These are phyloP conservation scores for Eimeria acervulina DNA, from an alignment of 169 alveolate species.

Conservation along the genomic window DNA sequence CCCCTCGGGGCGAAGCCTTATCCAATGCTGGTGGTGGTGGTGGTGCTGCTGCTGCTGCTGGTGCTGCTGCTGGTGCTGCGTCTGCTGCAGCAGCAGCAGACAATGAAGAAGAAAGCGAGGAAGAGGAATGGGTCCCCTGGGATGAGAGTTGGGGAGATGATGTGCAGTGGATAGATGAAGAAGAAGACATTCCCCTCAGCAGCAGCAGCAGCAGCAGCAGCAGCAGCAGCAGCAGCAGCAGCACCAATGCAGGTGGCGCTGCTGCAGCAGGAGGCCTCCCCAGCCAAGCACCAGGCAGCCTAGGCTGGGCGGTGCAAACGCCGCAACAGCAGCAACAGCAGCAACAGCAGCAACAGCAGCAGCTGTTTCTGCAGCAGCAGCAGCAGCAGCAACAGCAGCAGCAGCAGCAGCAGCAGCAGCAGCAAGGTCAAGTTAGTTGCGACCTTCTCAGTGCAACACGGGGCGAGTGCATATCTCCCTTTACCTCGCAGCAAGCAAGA, in stretches of 20 bases:
- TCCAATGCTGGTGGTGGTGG: not conserved
- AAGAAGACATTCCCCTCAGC: not conserved
- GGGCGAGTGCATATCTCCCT: slow-evolving; percentile 54
- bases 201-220: slow-evolving; percentile 11
- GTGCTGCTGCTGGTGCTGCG: not conserved
- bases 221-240: slow-evolving; percentile 10
- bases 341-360: slow-evolving; percentile 21
- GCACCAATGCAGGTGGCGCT: not conserved
- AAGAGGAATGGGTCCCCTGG: slow-evolving; percentile 45
- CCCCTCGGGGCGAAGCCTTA: slow-evolving; percentile 1
- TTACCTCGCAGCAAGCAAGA: slow-evolving; percentile 11
- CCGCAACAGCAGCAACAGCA: slow-evolving; percentile 25
- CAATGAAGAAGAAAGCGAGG: not conserved
- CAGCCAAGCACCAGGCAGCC: slow-evolving; percentile 8
- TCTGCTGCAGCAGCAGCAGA: not conserved
- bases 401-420: not conserved
- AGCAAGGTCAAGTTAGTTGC: not conserved
- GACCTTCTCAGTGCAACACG: slow-evolving; percentile 54
- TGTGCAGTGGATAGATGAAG: slow-evolving; percentile 41
- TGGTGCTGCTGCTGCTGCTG: not conserved
- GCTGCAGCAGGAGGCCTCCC: slow-evolving; percentile 14
- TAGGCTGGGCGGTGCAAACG: not conserved
- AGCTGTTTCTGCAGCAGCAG: slow-evolving; percentile 41
- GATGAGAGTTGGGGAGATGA: slow-evolving; percentile 59
- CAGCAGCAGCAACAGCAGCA: slow-evolving; percentile 58